A percentile compares a stretch with the other conserved stretches of the same genome.
Evolutionary conservation across 768 basidiomycete genomes (phyloP).

Genomic region (Collybia sp.): DNA sequence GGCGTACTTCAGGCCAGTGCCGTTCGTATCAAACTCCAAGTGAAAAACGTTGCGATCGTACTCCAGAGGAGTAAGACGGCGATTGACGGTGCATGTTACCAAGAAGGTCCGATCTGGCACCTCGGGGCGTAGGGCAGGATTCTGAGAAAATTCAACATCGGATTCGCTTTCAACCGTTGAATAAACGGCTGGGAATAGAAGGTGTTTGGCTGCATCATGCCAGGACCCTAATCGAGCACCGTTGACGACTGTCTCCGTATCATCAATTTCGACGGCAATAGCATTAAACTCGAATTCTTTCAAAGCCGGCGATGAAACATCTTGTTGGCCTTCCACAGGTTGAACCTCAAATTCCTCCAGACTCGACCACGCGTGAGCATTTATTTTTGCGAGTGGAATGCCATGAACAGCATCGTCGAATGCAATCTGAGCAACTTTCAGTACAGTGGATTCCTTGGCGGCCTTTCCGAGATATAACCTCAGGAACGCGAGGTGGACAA

Average conservation of each 20-base stretch:
- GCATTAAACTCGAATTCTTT: conserved; percentile 72
- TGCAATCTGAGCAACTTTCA: conserved; percentile 42
- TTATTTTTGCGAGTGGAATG: conserved; percentile 47
- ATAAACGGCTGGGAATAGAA: conserved; percentile 85
- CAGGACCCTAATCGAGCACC: conserved; percentile 62
- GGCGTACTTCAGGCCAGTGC: conserved; percentile 91
- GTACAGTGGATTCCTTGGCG: conserved; percentile 49
- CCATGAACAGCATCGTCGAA: conserved; percentile 44
- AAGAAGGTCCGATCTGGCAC: conserved; percentile 87
- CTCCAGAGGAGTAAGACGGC: conserved; percentile 88
- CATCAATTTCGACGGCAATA: conserved; percentile 59
- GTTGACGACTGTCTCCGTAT: conserved; percentile 53
- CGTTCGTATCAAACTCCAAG: conserved; percentile 88
- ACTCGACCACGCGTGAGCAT: conserved; percentile 58
- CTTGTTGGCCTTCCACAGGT: conserved; percentile 12
- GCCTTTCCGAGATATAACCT: conserved; percentile 71
- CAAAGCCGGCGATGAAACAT: conserved; percentile 23
- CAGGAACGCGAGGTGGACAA: conserved; percentile 78
- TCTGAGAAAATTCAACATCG: conserved; percentile 44
- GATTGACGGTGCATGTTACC: conserved; percentile 91
- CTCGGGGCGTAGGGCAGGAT: conserved; percentile 81
- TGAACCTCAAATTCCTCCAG: conserved; percentile 54
- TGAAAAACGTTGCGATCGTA: conserved; percentile 99
- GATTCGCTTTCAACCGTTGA: conserved; percentile 37
- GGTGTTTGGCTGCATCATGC: conserved; percentile 85